These are phyloP conservation scores for Fusarium sterilihyphosum DNA, from an alignment of 2,329 filamentous ascomycete species.

Conservation along the genomic window DNA sequence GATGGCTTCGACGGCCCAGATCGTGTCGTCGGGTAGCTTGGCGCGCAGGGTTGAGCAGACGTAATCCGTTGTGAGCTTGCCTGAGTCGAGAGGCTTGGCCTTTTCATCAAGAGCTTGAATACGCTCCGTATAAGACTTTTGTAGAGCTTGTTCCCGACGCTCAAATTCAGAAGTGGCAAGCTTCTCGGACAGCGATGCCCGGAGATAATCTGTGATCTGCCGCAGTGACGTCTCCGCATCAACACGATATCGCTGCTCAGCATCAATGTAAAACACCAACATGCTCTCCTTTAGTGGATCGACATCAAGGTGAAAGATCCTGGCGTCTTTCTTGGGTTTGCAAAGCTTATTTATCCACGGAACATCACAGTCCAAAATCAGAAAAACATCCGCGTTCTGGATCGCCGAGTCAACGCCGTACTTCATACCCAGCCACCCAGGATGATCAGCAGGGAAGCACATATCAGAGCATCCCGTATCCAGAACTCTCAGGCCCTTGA, in stretches of 20 bases:
- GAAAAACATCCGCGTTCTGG: conserved; percentile 9
- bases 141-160: background rate
- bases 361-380: conserved; percentile 25
- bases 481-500: conserved; percentile 8
- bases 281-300: conserved; percentile 19
- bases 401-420: conserved; percentile 11
- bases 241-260: conserved; percentile 18
- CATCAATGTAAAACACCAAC: conserved; percentile 12
- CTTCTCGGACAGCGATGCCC: fast-evolving
- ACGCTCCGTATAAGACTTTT: background rate
- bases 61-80: background rate
- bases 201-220: background rate
- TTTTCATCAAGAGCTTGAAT: background rate
- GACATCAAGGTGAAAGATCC: conserved; percentile 20
- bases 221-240: background rate
- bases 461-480: conserved; percentile 26
- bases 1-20: conserved; percentile 10
- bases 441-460: conserved; percentile 29
- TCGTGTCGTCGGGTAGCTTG: background rate
- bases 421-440: conserved; percentile 11
- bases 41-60: background rate
- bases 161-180: background rate
- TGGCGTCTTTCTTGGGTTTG: background rate
- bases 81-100: background rate
- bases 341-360: conserved; percentile 24